phyloP scores from a whole-genome alignment of 2,329 filamentous ascomycete genomes.

The Mycosphaerella sp. region DNA sequence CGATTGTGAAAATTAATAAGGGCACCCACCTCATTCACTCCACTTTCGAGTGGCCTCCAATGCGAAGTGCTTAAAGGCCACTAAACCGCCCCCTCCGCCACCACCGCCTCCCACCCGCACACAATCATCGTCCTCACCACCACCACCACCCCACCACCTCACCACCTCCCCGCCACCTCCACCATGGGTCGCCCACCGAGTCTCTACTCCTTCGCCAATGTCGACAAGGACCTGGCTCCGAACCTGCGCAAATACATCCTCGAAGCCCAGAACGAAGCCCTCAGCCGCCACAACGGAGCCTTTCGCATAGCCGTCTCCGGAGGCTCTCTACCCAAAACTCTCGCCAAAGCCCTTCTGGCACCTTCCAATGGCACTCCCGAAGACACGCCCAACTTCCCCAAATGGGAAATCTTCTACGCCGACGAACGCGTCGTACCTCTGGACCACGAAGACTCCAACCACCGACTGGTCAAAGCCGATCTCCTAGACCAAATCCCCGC shows the following conservation, averaged over 20 bases:
- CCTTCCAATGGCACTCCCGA: slow-evolving; percentile 44
- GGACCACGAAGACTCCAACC: slow-evolving; percentile 90
- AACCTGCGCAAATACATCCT: slow-evolving; percentile 78
- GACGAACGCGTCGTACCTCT: slow-evolving; percentile 94
- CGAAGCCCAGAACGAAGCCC: slow-evolving; percentile 69
- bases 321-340: slow-evolving; percentile 81
- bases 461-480: slow-evolving; percentile 78
- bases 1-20: neutral
- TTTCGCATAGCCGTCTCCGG: slow-evolving; percentile 94
- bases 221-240: slow-evolving; percentile 64
- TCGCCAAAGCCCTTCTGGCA: slow-evolving; percentile 75
- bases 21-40: neutral
- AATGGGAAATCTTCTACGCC: slow-evolving; percentile 98
- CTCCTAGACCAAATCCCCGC: slow-evolving; percentile 80
- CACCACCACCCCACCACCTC: neutral
- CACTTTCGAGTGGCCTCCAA: too few species aligned
- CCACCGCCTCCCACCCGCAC: too few species aligned
- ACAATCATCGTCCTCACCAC: neutral
- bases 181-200: slow-evolving; percentile 42
- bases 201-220: slow-evolving; percentile 73
- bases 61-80: too few species aligned
- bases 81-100: too few species aligned
- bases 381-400: slow-evolving; percentile 67
- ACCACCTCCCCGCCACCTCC: neutral
- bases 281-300: slow-evolving; percentile 64